phyloP scores from a whole-genome alignment of 768 basidiomycete genomes.

The Suillus clintonianus region DNA sequence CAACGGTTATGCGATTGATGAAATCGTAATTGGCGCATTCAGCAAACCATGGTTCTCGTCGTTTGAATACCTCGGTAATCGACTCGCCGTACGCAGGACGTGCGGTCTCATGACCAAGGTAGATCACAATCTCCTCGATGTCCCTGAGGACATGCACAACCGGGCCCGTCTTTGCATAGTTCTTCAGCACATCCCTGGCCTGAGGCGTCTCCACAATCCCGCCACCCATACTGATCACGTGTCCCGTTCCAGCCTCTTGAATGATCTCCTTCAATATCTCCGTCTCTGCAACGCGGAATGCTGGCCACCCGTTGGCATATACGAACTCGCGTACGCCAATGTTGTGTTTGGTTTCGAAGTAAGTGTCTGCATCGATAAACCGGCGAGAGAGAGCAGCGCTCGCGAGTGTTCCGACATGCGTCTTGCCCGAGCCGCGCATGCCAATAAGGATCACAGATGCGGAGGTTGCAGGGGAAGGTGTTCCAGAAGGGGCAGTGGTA shows the following conservation, averaged over 20 bases:
- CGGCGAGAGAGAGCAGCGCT: constrained; percentile 71
- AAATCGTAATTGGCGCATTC: constrained; percentile 85
- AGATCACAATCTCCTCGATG: constrained; percentile 77
- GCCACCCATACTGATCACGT: constrained; percentile 90
- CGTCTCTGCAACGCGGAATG: constrained; percentile 83
- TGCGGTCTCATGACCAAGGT: constrained; percentile 71
- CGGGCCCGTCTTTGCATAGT: constrained; percentile 56
- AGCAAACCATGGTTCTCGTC: constrained; percentile 84
- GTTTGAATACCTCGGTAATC: constrained; percentile 77
- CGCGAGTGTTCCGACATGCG: constrained; percentile 80
- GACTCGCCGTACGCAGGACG: constrained; percentile 91
- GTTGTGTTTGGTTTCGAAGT: constrained; percentile 66
- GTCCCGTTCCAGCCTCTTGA: constrained; percentile 48
- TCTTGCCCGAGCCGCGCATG: constrained; percentile 98
- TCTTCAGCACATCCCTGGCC: constrained; percentile 71
- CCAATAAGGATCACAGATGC: constrained; percentile 81
- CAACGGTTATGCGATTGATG: constrained; percentile 63
- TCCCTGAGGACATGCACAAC: constrained; percentile 87
- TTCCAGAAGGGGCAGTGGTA: constrained; percentile 45
- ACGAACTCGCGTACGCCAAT: constrained; percentile 77
- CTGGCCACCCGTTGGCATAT: constrained; percentile 80
- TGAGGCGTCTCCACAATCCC: constrained; percentile 88
- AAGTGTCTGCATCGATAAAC: constrained; percentile 82
- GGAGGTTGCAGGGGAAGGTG: constrained; percentile 32
- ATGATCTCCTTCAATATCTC: constrained; percentile 71